These are phyloP conservation scores for Erythrophleum fordii DNA, from an alignment of 306 rosid species.

Conservation along the genomic window DNA sequence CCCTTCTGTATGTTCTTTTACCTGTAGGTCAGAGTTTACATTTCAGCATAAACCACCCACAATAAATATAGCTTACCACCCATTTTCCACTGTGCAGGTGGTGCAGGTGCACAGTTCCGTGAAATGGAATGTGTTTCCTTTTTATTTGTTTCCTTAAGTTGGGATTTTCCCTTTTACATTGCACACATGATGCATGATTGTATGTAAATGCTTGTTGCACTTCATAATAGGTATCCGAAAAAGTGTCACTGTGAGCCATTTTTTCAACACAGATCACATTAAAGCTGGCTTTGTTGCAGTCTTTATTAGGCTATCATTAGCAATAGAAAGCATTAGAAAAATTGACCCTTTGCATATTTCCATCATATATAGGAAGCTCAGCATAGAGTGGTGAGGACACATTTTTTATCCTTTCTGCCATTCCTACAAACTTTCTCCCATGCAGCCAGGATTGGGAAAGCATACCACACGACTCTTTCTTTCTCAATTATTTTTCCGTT, in stretches of 20 bases:
- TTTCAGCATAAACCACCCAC: constrained; percentile 39
- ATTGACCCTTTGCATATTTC: background rate
- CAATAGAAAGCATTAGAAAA: background rate
- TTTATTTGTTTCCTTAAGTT: constrained; percentile 37
- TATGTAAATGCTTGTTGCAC: constrained; percentile 11
- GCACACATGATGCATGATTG: constrained; percentile 26
- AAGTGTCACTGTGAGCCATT: background rate
- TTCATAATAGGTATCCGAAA: background rate
- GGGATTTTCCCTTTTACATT: background rate
- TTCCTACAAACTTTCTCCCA: background rate
- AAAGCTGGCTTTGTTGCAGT: background rate
- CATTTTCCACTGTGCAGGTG: constrained; percentile 89
- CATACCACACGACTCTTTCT: background rate
- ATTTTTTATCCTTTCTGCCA: background rate
- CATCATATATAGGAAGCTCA: background rate
- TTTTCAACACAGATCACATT: constrained; percentile 6
- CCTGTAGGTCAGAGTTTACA: constrained; percentile 28
- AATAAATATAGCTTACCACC: constrained; percentile 67
- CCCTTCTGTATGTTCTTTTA: background rate
- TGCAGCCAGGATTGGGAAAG: background rate
- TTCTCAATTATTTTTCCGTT: background rate
- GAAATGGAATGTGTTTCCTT: constrained; percentile 57
- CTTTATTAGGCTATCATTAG: background rate
- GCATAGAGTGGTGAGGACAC: background rate
- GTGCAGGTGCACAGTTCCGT: constrained; percentile 82